These are phyloP conservation scores for Apiospora kogelbergensis DNA, from an alignment of 2,329 filamentous ascomycete species.

Conservation along the genomic window DNA sequence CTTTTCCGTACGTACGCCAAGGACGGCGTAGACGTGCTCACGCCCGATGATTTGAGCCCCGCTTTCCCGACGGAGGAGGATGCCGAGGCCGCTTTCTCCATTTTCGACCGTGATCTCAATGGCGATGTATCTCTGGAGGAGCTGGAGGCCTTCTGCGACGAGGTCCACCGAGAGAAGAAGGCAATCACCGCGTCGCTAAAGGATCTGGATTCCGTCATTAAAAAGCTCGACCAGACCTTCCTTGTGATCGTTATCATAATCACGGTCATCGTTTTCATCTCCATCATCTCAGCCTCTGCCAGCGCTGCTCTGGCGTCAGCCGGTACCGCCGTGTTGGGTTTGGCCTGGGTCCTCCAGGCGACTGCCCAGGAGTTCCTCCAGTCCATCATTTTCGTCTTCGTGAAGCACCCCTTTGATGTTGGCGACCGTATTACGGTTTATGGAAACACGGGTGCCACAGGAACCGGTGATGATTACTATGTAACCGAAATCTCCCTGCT, in stretches of 20 bases:
- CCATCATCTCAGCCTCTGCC: constrained; percentile 86
- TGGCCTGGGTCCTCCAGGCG: constrained; percentile 89
- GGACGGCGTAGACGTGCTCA: constrained; percentile 74
- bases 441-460: constrained; percentile 77
- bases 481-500: constrained; percentile 91
- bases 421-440: constrained; percentile 92
- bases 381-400: constrained; percentile 91
- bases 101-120: constrained; percentile 97
- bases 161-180: constrained; percentile 92
- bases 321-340: constrained; percentile 80
- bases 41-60: constrained; percentile 72
- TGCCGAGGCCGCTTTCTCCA: constrained; percentile 81
- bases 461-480: constrained; percentile 89
- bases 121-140: constrained; percentile 96
- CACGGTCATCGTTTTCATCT: constrained; percentile 81
- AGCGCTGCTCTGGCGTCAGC: constrained; percentile 87
- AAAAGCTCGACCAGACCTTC: constrained; percentile 86
- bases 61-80: constrained; percentile 84
- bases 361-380: constrained; percentile 94
- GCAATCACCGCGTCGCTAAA: constrained; percentile 93
- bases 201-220: constrained; percentile 90
- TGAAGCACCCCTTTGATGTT: constrained; percentile 97
- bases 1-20: constrained; percentile 83
- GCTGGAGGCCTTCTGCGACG: constrained; percentile 87
- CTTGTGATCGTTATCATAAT: constrained; percentile 83